phyloP scores from a whole-genome alignment of 2,329 filamentous ascomycete genomes.

The Scleromitrula shiraiana region DNA sequence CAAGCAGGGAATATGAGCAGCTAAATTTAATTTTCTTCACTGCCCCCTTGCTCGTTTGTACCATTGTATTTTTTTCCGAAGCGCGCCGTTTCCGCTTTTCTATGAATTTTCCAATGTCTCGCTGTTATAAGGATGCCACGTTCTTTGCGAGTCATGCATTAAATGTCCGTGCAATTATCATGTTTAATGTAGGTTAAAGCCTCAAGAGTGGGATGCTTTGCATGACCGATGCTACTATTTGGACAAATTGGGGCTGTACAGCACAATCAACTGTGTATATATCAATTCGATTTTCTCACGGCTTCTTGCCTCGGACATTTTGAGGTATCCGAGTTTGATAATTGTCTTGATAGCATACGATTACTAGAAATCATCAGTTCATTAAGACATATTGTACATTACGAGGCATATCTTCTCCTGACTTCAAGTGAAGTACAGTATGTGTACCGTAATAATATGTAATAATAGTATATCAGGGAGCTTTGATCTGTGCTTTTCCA shows the following conservation, averaged over 20 bases:
- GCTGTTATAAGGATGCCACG: constrained; percentile 10
- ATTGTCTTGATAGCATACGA: no score
- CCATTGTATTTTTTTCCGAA: constrained; percentile 1
- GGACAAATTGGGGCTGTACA: neutral
- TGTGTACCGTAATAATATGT: neutral
- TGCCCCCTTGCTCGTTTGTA: constrained; percentile 2
- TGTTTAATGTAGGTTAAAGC: constrained; percentile 4
- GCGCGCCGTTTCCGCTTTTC: constrained; percentile 7
- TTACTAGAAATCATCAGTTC: no score
- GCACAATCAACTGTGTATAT: constrained; percentile 3
- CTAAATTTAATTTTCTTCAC: constrained; percentile 1
- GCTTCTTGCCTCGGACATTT: neutral
- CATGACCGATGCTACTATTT: no score
- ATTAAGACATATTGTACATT: neutral
- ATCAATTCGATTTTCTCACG: constrained; percentile 1
- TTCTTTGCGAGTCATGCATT: constrained; percentile 10
- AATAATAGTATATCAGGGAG: neutral
- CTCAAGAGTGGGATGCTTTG: constrained; percentile 9
- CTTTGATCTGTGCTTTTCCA: neutral
- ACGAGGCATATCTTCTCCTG: neutral
- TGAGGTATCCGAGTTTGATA: neutral
- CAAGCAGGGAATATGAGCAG: constrained; percentile 3
- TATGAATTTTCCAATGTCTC: neutral
- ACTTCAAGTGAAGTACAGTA: constrained; percentile 6
- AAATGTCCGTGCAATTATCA: neutral